Conservation (phyloP, 2,329 filamentous ascomycete genomes). For the Aspergillus candidus region DNA sequence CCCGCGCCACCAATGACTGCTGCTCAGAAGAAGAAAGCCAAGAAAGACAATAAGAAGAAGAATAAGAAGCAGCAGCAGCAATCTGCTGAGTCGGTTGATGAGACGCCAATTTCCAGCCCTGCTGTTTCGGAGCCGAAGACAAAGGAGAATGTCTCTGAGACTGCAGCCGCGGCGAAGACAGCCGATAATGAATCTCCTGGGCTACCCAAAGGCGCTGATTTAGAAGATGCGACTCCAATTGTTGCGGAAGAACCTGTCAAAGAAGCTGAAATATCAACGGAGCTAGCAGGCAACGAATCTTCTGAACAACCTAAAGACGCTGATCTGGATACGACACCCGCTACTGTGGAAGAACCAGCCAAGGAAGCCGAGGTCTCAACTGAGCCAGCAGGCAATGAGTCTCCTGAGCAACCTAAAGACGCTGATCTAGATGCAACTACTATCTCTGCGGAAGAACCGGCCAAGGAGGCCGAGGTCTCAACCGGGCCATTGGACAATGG, state of each 20-base stretch:
- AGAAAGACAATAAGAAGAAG: constrained; percentile 22
- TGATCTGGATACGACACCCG: not conserved
- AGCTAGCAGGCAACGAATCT: not conserved
- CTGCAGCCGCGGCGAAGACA: not conserved
- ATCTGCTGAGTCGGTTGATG: constrained; percentile 4
- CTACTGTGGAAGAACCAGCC: not conserved
- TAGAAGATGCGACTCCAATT: not conserved
- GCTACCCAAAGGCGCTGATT: not conserved
- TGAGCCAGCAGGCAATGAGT: not conserved
- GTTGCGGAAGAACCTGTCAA: not conserved
- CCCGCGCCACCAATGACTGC: constrained; percentile 12
- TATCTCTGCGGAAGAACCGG: no score
- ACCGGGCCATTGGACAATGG: not conserved
- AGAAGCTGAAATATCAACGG: not conserved
- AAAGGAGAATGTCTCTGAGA: not conserved
- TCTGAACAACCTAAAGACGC: not conserved
- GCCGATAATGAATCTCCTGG: not conserved
- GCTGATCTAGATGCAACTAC: no score
- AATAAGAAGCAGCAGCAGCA: constrained; percentile 12
- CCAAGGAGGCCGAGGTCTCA: no score
- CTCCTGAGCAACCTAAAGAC: not conserved
- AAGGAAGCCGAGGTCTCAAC: not conserved
- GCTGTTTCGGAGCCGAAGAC: not conserved
- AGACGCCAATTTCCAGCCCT: not conserved
- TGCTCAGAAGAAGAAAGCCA: constrained; percentile 22